Base-by-base conservation (phyloP, 2,329 filamentous ascomycete genomes). In the Leptosphaerulina australis region DNA sequence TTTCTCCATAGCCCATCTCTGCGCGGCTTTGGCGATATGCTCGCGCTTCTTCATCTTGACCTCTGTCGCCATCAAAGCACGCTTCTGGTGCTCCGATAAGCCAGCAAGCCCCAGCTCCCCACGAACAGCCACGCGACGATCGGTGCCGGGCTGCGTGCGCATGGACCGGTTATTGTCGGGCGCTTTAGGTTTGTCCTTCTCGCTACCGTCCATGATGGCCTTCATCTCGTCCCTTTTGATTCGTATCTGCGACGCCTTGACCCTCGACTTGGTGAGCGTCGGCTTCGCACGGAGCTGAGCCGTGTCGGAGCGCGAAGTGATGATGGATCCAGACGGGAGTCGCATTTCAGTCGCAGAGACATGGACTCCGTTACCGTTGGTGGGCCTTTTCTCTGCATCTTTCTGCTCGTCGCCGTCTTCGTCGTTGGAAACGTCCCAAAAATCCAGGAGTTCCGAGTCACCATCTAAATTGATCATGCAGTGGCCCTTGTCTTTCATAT, bases 401-500 rank as follows among this genome's bases (percentile, higher is more conserved):
- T 39, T 46, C 3, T 41, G 20, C 18, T 46, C 15, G 30, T 25
- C 41, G 6, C 40, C 44, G 14, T 50, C 56, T 9, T 31, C 53
- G 4, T 33, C 30, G 3, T 43, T 44, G 5, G n/a, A 44, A 29
- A 31, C 11, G 6, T 62, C 60, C 61, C 60, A 73, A 45, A 73
- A 73, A 18, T 72, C 70, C 4, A 65, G 53, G 9, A 73, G 55
- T 37, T 71, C 70, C 1, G 66, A 58, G 44, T 71, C 67, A 5
- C 44, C 34, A 8, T 69, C 58, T n/a, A 72, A 20, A 29, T 71
- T 69, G 28, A 73, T 50, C 34, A 63, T 55, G 50, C 70, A 73
- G 39, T 73, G 70, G 6, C 61, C 60, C 46, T 70, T 73, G 37
- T 73, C 70, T 21, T 62, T 46, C 70, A 73, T 73, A 45, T 73